Percentiles rank a stretch among this genome's conserved stretches.
Evolutionary conservation across 1,284 basidiomycete genomes (phyloP).

Genomic region (Heterobasidion parviporum): DNA sequence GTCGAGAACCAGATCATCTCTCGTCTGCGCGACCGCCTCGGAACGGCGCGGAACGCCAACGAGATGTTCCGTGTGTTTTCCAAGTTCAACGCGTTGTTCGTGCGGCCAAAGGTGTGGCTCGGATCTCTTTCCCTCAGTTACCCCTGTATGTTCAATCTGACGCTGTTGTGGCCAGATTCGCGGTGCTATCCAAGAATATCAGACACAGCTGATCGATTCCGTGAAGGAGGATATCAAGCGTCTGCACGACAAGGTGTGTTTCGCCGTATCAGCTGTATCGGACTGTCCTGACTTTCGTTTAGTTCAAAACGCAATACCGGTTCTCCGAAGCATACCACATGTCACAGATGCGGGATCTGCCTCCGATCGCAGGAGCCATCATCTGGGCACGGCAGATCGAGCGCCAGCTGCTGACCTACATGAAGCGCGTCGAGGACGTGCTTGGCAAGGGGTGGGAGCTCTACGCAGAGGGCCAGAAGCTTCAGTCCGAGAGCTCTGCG

Average conservation of each 20-base stretch:
- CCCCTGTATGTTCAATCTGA: background rate
- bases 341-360: slow-evolving; percentile 96
- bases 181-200: slow-evolving; percentile 98
- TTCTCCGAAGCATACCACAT: slow-evolving; percentile 96
- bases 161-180: slow-evolving; percentile 54
- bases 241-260: slow-evolving; percentile 81
- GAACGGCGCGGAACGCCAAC: slow-evolving; percentile 94
- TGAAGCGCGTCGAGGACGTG: slow-evolving; percentile 99
- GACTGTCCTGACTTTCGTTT: slow-evolving; percentile 4
- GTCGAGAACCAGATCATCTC: slow-evolving; percentile 99
- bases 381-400: slow-evolving; percentile 99
- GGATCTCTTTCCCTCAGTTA: slow-evolving; percentile 7
- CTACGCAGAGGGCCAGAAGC: slow-evolving; percentile 97
- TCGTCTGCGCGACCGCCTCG: slow-evolving; percentile 82
- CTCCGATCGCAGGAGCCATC: slow-evolving; percentile 95
- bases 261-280: slow-evolving; percentile 5
- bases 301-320: slow-evolving; percentile 93
- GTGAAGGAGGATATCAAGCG: slow-evolving; percentile 97
- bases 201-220: slow-evolving; percentile 94
- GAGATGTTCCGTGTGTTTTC: slow-evolving; percentile 99
- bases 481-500: slow-evolving; percentile 84
- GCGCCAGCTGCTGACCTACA: slow-evolving; percentile 91
- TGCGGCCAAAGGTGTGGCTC: slow-evolving; percentile 81
- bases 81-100: slow-evolving; percentile 96
- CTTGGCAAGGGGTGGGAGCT: slow-evolving; percentile 98